Evolutionary conservation across 208 protist genomes (phyloP).

Genomic region (Crithidia mellificae): DNA sequence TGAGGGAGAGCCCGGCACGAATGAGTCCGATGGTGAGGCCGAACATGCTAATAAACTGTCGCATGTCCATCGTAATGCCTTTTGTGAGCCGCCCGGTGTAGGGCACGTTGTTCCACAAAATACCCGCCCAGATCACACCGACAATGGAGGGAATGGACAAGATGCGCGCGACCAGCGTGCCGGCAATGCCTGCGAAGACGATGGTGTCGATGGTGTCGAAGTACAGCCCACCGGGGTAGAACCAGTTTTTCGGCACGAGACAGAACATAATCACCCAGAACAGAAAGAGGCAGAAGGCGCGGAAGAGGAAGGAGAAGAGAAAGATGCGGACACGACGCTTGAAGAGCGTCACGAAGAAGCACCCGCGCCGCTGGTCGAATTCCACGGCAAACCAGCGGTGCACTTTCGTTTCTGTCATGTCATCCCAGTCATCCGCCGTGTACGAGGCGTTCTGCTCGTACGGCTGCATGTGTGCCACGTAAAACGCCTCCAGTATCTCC

Average conservation of each 20-base stretch:
- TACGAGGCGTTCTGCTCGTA: slow-evolving; percentile 50
- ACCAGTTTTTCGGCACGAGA: slow-evolving; percentile 40
- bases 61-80: slow-evolving; percentile 44
- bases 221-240: slow-evolving; percentile 57
- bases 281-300: slow-evolving; percentile 46
- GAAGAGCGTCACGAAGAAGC: slow-evolving; percentile 51
- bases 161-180: slow-evolving; percentile 39
- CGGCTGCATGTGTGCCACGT: slow-evolving; percentile 47
- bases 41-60: slow-evolving; percentile 40
- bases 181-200: slow-evolving; percentile 48
- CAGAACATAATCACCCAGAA: slow-evolving; percentile 64
- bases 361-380: slow-evolving; percentile 43
- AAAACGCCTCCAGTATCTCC: slow-evolving; percentile 50
- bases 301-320: slow-evolving; percentile 53
- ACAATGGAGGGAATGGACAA: slow-evolving; percentile 50
- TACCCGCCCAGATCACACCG: slow-evolving; percentile 49
- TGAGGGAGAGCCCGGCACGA: slow-evolving; percentile 59
- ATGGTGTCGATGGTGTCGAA: slow-evolving; percentile 59
- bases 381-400: slow-evolving; percentile 37
- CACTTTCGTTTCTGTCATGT: slow-evolving; percentile 40
- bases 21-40: slow-evolving; percentile 55
- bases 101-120: slow-evolving; percentile 65
- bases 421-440: slow-evolving; percentile 60
- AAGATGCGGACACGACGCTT: slow-evolving; percentile 45
- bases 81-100: slow-evolving; percentile 43